These are phyloP conservation scores for Fusarium sp. DNA, from an alignment of 2,329 filamentous ascomycete species.

Conservation along the genomic window DNA sequence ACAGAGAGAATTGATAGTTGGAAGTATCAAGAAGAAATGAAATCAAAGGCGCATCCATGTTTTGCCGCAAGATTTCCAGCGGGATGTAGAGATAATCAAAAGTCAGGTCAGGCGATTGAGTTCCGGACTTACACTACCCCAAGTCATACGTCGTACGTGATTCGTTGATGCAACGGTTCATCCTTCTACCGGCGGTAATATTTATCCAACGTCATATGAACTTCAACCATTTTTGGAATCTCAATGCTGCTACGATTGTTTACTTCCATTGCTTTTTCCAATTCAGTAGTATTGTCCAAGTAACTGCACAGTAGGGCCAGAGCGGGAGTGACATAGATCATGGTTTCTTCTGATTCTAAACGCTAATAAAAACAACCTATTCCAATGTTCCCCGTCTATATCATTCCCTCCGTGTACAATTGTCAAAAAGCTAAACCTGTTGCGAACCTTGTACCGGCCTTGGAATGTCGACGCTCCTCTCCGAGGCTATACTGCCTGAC, in stretches of 20 bases:
- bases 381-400: not conserved
- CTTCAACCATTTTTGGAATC: not conserved
- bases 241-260: not conserved
- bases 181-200: not conserved
- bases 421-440: conserved; percentile 2
- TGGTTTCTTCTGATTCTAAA: not conserved
- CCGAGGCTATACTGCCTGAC: conserved; percentile 11
- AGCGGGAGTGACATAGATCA: not conserved
- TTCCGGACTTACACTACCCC: conserved; percentile 19
- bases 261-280: not conserved
- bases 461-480: not conserved
- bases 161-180: conserved; percentile 13
- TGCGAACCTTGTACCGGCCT: conserved; percentile 13
- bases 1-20: not conserved
- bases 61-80: conserved; percentile 8
- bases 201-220: not conserved
- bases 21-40: conserved; percentile 18
- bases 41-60: conserved; percentile 30
- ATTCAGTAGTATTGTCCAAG: not conserved
- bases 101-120: conserved; percentile 39
- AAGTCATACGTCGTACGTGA: conserved; percentile 16
- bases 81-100: not conserved
- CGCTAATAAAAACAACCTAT: not conserved
- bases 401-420: not conserved
- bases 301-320: not conserved